Conservation (phyloP, 2,329 filamentous ascomycete genomes). For the Berkeleyomyces basicola region DNA sequence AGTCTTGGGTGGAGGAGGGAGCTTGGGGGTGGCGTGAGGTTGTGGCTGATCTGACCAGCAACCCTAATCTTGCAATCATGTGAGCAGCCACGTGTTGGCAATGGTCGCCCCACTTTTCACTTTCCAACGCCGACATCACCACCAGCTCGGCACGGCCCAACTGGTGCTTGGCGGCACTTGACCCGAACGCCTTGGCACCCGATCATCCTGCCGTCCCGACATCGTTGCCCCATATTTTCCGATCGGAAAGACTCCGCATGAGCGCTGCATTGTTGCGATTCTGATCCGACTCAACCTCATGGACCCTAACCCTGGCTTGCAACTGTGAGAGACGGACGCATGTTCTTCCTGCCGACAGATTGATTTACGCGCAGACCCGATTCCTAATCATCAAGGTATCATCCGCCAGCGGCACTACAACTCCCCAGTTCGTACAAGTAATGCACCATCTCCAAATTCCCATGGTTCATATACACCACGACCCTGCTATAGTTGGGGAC, state of each 20-base stretch:
- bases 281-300: too few species aligned
- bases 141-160: background rate
- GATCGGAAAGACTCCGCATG: background rate
- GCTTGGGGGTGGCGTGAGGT: background rate
- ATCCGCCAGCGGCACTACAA: background rate
- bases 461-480: background rate
- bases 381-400: background rate
- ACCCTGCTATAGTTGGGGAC: background rate
- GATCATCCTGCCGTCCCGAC: background rate
- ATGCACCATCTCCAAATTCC: background rate
- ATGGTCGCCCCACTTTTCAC: background rate
- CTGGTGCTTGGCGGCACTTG: background rate
- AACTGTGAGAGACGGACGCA: too few species aligned
- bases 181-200: background rate
- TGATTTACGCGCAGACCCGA: too few species aligned
- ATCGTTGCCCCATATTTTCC: background rate
- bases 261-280: too few species aligned
- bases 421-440: background rate
- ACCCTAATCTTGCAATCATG: accelerated
- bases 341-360: too few species aligned
- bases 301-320: too few species aligned
- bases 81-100: background rate
- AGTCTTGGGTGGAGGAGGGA: background rate
- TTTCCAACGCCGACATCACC: background rate
- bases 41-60: too few species aligned